A percentile compares a stretch with the other conserved stretches of the same genome.
Evolutionary conservation across 345 rosid species (phyloP).

Genomic region (Populus davidiana): DNA sequence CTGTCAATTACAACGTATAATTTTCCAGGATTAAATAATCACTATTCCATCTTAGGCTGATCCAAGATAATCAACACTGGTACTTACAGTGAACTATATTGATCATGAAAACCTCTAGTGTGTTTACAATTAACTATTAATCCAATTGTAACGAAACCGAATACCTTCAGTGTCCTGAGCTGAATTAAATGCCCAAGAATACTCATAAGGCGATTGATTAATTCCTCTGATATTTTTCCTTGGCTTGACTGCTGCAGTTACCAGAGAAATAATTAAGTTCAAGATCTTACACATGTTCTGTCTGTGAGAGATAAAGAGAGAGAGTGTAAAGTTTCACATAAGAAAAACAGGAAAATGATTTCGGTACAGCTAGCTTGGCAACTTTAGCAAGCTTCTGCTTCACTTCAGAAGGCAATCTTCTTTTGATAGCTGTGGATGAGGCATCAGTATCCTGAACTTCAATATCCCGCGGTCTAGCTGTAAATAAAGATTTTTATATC

Average conservation of each 20-base stretch:
- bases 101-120: background rate
- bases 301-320: too few relatives aligned
- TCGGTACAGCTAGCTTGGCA: constrained; percentile 36
- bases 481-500: background rate
- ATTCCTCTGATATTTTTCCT: constrained; percentile 43
- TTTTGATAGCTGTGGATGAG: constrained; percentile 27
- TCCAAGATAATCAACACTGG: background rate
- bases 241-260: constrained; percentile 32
- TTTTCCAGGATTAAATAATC: background rate
- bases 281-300: background rate
- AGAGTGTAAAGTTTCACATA: background rate
- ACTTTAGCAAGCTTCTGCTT: constrained; percentile 47
- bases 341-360: background rate
- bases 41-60: background rate
- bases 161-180: constrained; percentile 44
- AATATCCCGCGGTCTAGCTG: constrained; percentile 29
- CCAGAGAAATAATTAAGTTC: background rate
- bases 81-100: background rate
- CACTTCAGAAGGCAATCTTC: constrained; percentile 39
- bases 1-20: background rate
- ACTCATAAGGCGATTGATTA: constrained; percentile 36
- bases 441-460: constrained; percentile 30
- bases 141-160: background rate
- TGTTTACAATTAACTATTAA: background rate
- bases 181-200: constrained; percentile 41